Evolutionary conservation across 352 stramenopile species (phyloP), one percentile per base, ranked within the genome.

Genomic region (Thraustotheca clavata): DNA sequence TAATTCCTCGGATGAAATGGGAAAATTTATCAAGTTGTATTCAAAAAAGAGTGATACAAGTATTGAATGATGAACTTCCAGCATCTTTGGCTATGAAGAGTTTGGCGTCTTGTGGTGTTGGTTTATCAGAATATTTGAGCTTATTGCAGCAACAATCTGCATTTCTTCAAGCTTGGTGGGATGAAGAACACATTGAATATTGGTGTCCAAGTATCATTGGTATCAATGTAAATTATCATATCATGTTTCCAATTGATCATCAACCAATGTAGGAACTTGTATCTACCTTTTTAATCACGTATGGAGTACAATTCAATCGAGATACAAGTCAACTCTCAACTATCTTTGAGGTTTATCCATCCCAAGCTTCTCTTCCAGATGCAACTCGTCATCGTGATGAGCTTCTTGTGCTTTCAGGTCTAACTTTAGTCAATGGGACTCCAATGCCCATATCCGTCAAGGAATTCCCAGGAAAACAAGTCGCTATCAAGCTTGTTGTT

Each of bases 81-180:
- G 11, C 38, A 4, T 32, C 41, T 7, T 1, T 54, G 0, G 41
- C 26, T 16, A 8, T 43, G 12, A 8, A 8, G 8, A 35, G 29
- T n/a, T 16, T 27, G 36, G 29, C n/a, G 18, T 9, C 20, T 26
- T 34, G 18, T n/a, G 18, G 40, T n/a, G 32, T 65, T 40, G 38
- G 41, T 18, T 20, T 65, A 4, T 65, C 57, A 4, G 27, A 16
- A 6, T 27, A n/a, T 33, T 7, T 65, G 35, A 22, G 41, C 20
- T 18, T 18, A 7, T 55, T 26, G 38, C 16, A 52, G 31, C 36
- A 9, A 24, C 24, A 24, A 7, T 29, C 1, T 24, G 16, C 24
- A 32, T 54, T 55, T 36, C 47, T 65, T 29, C 36, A 52, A 38
- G 9, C 31, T 33, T 65, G 57, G 57, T 65, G 57, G 57, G 41